These are phyloP conservation scores for Camillea tinctor DNA, from an alignment of 2,329 filamentous ascomycete species.

Conservation along the genomic window DNA sequence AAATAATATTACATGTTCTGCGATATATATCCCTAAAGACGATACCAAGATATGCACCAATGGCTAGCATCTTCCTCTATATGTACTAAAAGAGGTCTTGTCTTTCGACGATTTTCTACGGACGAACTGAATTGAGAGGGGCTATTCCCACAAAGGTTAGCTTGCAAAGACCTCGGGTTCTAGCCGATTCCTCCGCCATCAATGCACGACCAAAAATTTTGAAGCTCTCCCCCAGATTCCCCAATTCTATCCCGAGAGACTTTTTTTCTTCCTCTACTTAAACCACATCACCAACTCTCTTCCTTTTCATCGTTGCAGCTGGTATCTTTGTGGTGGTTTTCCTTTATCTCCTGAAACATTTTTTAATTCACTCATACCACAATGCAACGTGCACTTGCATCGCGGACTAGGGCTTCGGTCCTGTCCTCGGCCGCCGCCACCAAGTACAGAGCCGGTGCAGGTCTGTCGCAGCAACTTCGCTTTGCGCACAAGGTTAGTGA, in stretches of 20 bases:
- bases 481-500: slow-evolving; percentile 90
- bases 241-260: slow-evolving; percentile 17
- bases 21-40: background rate
- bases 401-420: slow-evolving; percentile 75
- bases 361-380: slow-evolving; percentile 40
- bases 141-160: slow-evolving; percentile 35
- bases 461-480: slow-evolving; percentile 82
- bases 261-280: slow-evolving; percentile 14
- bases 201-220: slow-evolving; percentile 34
- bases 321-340: slow-evolving; percentile 12
- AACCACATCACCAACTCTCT: slow-evolving; percentile 15
- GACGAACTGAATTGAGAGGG: slow-evolving; percentile 11
- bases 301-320: slow-evolving; percentile 26
- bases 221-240: slow-evolving; percentile 31
- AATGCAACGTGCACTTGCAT: slow-evolving; percentile 96
- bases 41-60: background rate
- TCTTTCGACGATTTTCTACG: slow-evolving; percentile 36
- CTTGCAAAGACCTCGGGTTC: slow-evolving; percentile 26
- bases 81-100: background rate
- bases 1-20: background rate
- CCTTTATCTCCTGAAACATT: slow-evolving; percentile 29
- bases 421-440: slow-evolving; percentile 66
- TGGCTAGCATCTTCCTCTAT: background rate
- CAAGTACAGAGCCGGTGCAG: slow-evolving; percentile 62
- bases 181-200: slow-evolving; percentile 25